These are phyloP conservation scores for Raphidocelis subcapitata DNA, from an alignment of 139 green algal genomes.

Conservation along the genomic window DNA sequence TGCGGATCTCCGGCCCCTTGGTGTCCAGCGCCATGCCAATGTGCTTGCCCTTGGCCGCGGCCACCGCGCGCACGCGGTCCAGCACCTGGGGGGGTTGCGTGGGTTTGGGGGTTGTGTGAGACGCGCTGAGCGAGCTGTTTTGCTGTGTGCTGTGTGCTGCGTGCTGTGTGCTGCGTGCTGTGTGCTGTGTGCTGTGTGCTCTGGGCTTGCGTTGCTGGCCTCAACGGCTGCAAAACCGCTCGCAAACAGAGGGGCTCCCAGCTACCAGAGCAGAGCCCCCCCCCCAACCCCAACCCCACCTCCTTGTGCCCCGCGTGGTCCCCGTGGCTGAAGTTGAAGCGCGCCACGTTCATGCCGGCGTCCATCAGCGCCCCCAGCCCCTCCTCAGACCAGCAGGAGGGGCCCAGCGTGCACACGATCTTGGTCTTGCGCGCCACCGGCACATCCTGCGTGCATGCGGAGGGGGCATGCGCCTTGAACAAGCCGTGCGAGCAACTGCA, in stretches of 20 bases:
- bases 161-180: too few species aligned
- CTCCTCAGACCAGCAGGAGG: conserved; percentile 55
- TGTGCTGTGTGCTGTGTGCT: too few species aligned
- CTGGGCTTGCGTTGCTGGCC: too few species aligned
- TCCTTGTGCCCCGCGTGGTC: conserved; percentile 64
- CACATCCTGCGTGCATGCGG: conserved; percentile 26
- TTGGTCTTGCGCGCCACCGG: conserved; percentile 66
- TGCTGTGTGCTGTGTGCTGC: too few species aligned
- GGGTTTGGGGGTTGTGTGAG: too few species aligned
- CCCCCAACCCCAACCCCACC: conserved; percentile 21
- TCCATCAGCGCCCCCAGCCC: conserved; percentile 52
- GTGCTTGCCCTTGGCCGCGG: conserved; percentile 14
- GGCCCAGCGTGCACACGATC: conserved; percentile 76
- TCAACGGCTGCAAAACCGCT: too few species aligned
- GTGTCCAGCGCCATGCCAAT: conserved; percentile 55
- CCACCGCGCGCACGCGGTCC: conserved; percentile 42
- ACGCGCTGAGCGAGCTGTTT: too few species aligned
- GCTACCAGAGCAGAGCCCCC: not conserved
- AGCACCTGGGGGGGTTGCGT: conserved; percentile 37
- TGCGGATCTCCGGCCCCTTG: conserved; percentile 70
- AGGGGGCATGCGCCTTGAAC: not conserved
- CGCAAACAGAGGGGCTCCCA: too few species aligned
- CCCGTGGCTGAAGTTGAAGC: conserved; percentile 88
- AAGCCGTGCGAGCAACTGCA: not conserved
- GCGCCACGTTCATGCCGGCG: conserved; percentile 69